phyloP scores from a whole-genome alignment of 192 early-diverging fungal genomes.

The Gigaspora rosea region DNA sequence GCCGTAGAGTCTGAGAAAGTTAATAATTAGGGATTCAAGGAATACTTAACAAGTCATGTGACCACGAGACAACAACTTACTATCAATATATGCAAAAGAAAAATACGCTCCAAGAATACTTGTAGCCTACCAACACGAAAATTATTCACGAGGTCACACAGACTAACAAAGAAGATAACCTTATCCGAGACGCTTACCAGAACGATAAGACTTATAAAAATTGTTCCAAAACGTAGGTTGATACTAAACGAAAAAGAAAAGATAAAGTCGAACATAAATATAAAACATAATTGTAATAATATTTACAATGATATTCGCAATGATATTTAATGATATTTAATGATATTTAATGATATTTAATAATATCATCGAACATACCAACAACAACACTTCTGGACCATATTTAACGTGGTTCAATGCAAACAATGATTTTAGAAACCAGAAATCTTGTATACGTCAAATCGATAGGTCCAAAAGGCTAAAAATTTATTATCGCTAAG shows the following conservation, averaged over 20 bases:
- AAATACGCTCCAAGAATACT: not conserved
- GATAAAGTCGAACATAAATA: not conserved
- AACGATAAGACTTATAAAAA: not conserved
- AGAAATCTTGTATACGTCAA: not conserved
- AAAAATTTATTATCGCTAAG: not conserved
- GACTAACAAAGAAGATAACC: not conserved
- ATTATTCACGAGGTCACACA: not conserved
- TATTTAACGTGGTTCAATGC: not conserved
- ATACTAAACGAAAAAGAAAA: not conserved
- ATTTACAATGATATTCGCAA: no score
- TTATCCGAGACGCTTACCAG: not conserved
- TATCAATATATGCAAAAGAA: not conserved
- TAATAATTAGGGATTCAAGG: not conserved
- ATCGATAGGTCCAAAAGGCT: not conserved
- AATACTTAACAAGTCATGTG: not conserved
- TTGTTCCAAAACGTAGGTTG: not conserved
- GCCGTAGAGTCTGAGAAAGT: not conserved
- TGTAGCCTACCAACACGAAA: not conserved
- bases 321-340: not conserved
- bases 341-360: not conserved
- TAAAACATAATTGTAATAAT: no score
- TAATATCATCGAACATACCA: not conserved
- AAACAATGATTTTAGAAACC: not conserved
- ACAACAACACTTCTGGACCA: conserved; percentile 6
- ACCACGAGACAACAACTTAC: not conserved